Evolutionary conservation across 164 flowering plant genomes (phyloP).

Genomic region (Chimonanthus praecox): DNA sequence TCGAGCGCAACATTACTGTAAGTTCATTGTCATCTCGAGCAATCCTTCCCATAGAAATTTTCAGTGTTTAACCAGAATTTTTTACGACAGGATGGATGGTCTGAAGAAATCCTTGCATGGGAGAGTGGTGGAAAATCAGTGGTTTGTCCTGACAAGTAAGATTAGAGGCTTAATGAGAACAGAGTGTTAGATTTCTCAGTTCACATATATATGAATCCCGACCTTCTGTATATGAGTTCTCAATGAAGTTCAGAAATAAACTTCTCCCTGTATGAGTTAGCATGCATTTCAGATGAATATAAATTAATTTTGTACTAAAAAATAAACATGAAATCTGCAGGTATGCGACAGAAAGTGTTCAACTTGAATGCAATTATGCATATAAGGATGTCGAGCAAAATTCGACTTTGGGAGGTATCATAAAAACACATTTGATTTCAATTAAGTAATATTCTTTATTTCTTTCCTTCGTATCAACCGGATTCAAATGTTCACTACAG

Average conservation of each 20-base stretch:
- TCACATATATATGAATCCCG: not conserved
- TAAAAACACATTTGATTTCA: not conserved
- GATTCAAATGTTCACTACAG: not conserved
- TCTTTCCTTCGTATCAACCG: not conserved
- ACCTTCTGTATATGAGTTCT: not conserved
- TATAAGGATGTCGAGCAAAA: not conserved
- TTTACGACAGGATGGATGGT: conserved; percentile 8
- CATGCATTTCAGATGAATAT: not conserved
- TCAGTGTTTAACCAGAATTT: not conserved
- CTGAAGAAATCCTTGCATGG: conserved; percentile 8
- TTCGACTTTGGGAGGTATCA: conserved; percentile 4
- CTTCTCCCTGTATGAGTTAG: not conserved
- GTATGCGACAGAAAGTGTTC: conserved; percentile 7
- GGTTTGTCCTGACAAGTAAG: conserved; percentile 7
- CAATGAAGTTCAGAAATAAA: not conserved
- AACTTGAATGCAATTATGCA: conserved; percentile 7
- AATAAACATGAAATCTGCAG: not conserved
- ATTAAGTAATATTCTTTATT: not conserved
- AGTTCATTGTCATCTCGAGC: not conserved
- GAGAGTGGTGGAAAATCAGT: conserved; percentile 5
- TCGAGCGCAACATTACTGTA: conserved; percentile 5
- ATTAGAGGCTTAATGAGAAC: not conserved
- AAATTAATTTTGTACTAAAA: not conserved
- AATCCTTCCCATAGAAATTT: not conserved
- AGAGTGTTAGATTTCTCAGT: not conserved